A percentile compares a stretch with the other conserved stretches of the same genome.
Evolutionary conservation across 257 asterid species (phyloP).

Genomic region (Parsonsia alboflavescens): DNA sequence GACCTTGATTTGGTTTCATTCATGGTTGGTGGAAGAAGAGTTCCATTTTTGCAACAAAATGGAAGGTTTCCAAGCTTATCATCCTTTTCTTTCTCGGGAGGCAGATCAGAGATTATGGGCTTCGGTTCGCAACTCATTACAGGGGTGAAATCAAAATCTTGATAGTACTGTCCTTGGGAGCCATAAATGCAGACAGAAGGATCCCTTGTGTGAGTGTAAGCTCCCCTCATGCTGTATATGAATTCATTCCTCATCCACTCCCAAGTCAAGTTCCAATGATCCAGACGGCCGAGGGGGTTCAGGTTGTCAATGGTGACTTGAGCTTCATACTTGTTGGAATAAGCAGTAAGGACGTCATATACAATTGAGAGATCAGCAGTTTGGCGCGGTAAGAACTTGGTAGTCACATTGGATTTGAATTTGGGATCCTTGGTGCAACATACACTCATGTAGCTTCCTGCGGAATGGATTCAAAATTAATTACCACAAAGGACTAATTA

Average conservation of each 20-base stretch:
- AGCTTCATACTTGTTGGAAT: conserved; percentile 50
- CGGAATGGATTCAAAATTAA: background rate
- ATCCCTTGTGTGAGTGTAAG: conserved; percentile 61
- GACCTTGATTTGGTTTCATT: conserved; percentile 64
- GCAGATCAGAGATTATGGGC: conserved; percentile 73
- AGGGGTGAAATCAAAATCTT: conserved; percentile 62
- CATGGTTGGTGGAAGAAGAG: conserved; percentile 60
- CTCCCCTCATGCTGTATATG: conserved; percentile 78
- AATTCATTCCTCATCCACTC: conserved; percentile 94
- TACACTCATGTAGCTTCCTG: conserved; percentile 56
- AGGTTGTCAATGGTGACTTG: conserved; percentile 86
- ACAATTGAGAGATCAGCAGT: conserved; percentile 70
- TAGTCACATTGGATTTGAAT: conserved; percentile 37
- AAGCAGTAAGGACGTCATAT: conserved; percentile 66
- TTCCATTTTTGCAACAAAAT: conserved; percentile 68
- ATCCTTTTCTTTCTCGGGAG: conserved; percentile 49
- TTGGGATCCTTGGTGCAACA: conserved; percentile 83
- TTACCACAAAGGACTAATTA: background rate
- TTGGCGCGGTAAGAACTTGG: conserved; percentile 47
- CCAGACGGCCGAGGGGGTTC: conserved; percentile 83
- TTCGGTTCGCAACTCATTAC: conserved; percentile 65
- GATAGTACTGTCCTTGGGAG: conserved; percentile 72
- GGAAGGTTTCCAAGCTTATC: conserved; percentile 79
- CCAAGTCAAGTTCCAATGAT: conserved; percentile 94
- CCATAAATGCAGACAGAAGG: conserved; percentile 83